A percentile compares a stretch with the other conserved stretches of the same genome.
Conservation (phyloP, 306 rosid species). For the Glycine tomentella region DNA sequence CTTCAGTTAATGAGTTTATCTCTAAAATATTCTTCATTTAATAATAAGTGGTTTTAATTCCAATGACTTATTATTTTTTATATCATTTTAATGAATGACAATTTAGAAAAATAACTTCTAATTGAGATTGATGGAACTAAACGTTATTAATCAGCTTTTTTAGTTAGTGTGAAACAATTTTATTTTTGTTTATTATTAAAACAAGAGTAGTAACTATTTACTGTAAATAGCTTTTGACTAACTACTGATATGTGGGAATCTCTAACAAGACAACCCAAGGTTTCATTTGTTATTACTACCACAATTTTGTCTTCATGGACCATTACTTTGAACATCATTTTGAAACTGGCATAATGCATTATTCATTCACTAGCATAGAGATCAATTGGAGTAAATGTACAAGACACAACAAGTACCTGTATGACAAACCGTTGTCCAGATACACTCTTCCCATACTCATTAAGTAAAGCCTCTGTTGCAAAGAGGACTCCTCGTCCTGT, state of each 20-base stretch:
- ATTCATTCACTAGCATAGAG: too few relatives aligned
- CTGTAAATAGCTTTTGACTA: neutral
- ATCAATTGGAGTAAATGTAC: constrained; percentile 9
- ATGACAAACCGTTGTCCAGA: constrained; percentile 84
- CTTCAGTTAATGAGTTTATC: too few relatives aligned
- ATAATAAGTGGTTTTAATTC: too few relatives aligned
- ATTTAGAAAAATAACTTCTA: too few relatives aligned
- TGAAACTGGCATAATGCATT: constrained; percentile 11
- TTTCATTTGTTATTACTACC: constrained; percentile 6
- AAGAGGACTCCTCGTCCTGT: constrained; percentile 92
- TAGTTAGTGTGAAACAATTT: too few relatives aligned
- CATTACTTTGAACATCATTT: neutral
- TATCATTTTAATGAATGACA: too few relatives aligned
- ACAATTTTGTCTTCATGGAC: constrained; percentile 6
- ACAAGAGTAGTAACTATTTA: neutral
- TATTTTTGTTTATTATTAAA: too few relatives aligned
- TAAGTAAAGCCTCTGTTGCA: constrained; percentile 87
- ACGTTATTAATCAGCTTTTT: too few relatives aligned
- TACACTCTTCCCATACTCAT: constrained; percentile 78
- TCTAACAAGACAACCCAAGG: neutral
- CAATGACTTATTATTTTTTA: too few relatives aligned
- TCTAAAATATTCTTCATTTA: too few relatives aligned
- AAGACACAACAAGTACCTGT: constrained; percentile 61
- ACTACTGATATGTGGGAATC: neutral
- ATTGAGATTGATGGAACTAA: too few relatives aligned